Evolutionary conservation across 208 protist genomes (phyloP).

Genomic region (Naegleria lovaniensis): DNA sequence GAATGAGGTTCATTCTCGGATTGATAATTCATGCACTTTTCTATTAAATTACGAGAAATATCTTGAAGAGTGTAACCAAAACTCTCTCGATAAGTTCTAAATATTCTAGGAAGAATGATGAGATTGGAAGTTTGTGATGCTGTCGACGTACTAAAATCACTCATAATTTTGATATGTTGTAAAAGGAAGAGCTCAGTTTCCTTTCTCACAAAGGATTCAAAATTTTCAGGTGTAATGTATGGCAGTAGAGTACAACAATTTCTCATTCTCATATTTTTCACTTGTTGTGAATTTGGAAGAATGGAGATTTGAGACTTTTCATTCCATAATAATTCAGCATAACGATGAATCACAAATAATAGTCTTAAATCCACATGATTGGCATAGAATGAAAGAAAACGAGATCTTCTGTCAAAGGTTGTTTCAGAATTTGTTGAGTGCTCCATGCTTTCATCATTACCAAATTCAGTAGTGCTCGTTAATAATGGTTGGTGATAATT

Average conservation of each 20-base stretch:
- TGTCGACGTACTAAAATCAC: background rate
- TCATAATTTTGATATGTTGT: background rate
- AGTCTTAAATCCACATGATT: background rate
- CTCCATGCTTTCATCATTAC: no score
- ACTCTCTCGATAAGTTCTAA: background rate
- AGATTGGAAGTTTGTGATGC: background rate
- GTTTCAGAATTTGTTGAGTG: no score
- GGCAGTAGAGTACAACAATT: background rate
- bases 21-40: background rate
- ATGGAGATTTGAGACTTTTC: background rate
- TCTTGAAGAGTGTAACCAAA: background rate
- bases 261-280: background rate
- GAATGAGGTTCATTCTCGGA: background rate
- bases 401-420: background rate
- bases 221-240: background rate
- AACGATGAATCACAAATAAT: background rate
- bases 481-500: background rate
- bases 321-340: background rate
- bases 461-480: no score
- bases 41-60: background rate
- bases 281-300: background rate
- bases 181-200: background rate
- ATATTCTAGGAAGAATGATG: background rate
- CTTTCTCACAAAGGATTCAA: background rate
- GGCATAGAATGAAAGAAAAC: background rate